These are phyloP conservation scores for Bertia moriformis DNA, from an alignment of 2,329 filamentous ascomycete genomes.

Conservation along the genomic window DNA sequence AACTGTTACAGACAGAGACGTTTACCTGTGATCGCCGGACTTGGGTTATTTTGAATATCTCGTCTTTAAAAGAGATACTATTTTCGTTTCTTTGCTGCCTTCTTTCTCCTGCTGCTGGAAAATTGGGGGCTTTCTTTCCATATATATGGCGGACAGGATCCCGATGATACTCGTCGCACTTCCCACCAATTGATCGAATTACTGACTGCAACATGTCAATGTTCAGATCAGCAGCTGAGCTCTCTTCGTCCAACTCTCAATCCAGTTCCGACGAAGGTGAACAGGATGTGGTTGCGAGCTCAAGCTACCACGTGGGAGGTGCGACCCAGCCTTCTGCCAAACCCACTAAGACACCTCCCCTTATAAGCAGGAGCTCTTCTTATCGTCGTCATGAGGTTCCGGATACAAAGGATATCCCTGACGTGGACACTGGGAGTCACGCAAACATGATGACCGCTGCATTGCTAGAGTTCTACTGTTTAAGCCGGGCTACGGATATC, in stretches of 20 bases:
- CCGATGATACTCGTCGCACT: no score
- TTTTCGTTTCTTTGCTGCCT: no score
- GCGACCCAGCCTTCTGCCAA: not conserved
- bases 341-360: not conserved
- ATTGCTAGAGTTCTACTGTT: conserved; percentile 25
- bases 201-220: conserved; percentile 16
- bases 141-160: no score
- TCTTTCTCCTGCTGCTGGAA: no score
- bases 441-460: conserved; percentile 24
- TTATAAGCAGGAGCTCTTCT: not conserved
- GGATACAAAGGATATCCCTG: conserved; percentile 7
- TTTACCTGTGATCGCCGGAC: no score
- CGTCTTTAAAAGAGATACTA: no score
- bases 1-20: no score
- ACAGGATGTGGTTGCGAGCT: conserved; percentile 3
- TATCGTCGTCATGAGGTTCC: no score
- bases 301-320: not conserved
- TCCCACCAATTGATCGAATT: no score
- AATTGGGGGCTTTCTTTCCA: no score
- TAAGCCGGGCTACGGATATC: conserved; percentile 23
- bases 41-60: no score
- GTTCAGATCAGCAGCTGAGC: conserved; percentile 20
- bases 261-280: conserved; percentile 12
- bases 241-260: conserved; percentile 18
- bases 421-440: conserved; percentile 18